phyloP scores from a whole-genome alignment of 495 filamentous ascomycete species.

The Penicillium soppii region DNA sequence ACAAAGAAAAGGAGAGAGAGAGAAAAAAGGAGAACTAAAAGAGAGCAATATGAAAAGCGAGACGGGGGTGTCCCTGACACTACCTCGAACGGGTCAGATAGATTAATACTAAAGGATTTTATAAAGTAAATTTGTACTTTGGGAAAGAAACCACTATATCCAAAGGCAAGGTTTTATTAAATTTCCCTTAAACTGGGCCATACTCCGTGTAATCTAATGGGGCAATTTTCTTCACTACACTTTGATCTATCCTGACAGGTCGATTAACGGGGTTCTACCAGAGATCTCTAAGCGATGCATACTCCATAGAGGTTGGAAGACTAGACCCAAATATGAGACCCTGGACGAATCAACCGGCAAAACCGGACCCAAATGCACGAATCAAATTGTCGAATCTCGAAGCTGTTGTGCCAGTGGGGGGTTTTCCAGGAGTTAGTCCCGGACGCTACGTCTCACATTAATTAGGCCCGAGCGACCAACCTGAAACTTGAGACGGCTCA shows the following conservation, averaged over 20 bases:
- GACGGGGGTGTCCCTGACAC: background rate
- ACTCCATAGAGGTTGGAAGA: too few relatives aligned
- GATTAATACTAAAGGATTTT: constrained; percentile 13
- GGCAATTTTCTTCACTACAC: too few relatives aligned
- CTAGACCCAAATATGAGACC: constrained; percentile 5
- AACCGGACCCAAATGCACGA: constrained; percentile 12
- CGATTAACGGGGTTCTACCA: background rate
- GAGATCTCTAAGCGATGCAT: background rate
- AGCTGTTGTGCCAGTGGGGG: constrained; percentile 4
- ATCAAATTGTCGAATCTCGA: constrained; percentile 12
- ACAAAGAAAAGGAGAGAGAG: constrained; percentile 10
- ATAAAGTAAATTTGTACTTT: too few relatives aligned
- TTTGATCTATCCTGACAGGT: background rate
- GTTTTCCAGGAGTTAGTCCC: constrained; percentile 15
- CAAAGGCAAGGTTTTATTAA: too few relatives aligned
- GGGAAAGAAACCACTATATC: too few relatives aligned
- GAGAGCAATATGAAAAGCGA: constrained; percentile 2
- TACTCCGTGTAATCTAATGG: background rate
- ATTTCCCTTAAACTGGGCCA: background rate
- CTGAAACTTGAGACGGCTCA: background rate
- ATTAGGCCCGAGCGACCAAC: background rate
- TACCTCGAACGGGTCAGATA: constrained; percentile 9
- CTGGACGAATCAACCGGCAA: constrained; percentile 9
- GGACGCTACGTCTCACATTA: constrained; percentile 27
- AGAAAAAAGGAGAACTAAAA: constrained; percentile 12